Evolutionary conservation across 768 basidiomycete genomes (phyloP).

Genomic region (Hebeloma cylindrosporum): DNA sequence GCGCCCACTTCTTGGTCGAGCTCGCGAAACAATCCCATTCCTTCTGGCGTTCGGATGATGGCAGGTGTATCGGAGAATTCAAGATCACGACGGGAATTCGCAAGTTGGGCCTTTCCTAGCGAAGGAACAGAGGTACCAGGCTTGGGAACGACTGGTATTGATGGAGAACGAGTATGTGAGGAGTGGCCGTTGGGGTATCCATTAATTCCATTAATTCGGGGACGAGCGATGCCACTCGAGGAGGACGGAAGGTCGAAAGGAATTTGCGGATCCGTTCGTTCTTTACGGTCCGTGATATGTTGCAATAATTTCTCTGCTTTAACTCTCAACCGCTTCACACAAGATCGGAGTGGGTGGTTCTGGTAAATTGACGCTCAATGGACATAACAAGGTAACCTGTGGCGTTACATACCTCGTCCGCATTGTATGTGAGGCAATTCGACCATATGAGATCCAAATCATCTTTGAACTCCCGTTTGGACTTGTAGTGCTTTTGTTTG

Average conservation of each 20-base stretch:
- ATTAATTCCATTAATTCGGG: conserved; percentile 42
- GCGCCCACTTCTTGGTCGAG: conserved; percentile 54
- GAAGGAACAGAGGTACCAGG: too few species aligned
- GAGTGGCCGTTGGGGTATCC: conserved; percentile 40
- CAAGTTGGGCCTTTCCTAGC: conserved; percentile 22
- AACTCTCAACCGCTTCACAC: conserved; percentile 74
- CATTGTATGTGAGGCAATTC: conserved; percentile 93
- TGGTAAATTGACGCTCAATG: conserved; percentile 35
- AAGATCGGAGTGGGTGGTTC: conserved; percentile 86
- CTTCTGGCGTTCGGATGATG: conserved; percentile 65
- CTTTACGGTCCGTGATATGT: conserved; percentile 87
- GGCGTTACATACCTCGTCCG: conserved; percentile 68
- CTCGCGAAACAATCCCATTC: conserved; percentile 68
- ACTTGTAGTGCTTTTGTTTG: conserved; percentile 89
- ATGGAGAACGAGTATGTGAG: conserved; percentile 40
- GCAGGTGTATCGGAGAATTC: conserved; percentile 69
- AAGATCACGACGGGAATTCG: conserved; percentile 37
- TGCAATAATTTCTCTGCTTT: conserved; percentile 86
- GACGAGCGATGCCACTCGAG: conserved; percentile 32
- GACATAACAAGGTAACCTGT: not conserved
- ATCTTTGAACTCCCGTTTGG: conserved; percentile 89
- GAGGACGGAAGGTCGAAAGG: conserved; percentile 43
- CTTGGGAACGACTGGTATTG: conserved; percentile 26
- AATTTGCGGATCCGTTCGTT: conserved; percentile 70
- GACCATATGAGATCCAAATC: conserved; percentile 97